phyloP scores from a whole-genome alignment of 345 rosid species.

The Melastoma malabathricum region DNA sequence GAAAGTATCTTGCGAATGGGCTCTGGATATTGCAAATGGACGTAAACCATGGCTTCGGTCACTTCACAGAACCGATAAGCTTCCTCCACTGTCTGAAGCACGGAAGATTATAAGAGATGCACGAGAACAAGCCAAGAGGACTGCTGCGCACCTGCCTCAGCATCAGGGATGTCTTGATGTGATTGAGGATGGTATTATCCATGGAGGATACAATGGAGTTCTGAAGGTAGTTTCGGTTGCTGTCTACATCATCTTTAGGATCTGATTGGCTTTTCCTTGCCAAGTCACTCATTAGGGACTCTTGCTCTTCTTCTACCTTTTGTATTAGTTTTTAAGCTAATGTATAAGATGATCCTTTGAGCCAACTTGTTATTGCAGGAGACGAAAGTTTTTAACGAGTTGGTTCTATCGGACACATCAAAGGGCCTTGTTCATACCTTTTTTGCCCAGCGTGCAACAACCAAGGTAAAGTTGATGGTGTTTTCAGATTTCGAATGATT shows the following conservation, averaged over 20 bases:
- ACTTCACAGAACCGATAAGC: constrained; percentile 74
- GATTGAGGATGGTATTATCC: constrained; percentile 80
- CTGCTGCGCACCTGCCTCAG: constrained; percentile 84
- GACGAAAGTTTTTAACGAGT: constrained; percentile 57
- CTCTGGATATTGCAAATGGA: constrained; percentile 60
- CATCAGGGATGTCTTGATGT: constrained; percentile 78
- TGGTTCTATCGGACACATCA: constrained; percentile 61
- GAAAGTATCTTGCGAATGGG: constrained; percentile 65
- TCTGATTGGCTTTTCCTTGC: too few relatives aligned
- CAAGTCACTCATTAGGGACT: too few relatives aligned
- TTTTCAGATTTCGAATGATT: background rate
- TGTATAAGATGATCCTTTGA: background rate
- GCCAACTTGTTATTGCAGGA: constrained; percentile 43
- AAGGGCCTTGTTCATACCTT: constrained; percentile 81
- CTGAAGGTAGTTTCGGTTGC: constrained; percentile 37
- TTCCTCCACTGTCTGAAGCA: constrained; percentile 80
- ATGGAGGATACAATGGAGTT: constrained; percentile 89
- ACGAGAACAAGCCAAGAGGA: constrained; percentile 57
- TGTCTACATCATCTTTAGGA: constrained; percentile 1
- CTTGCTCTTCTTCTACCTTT: too few relatives aligned
- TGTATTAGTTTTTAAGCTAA: background rate
- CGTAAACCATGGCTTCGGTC: constrained; percentile 74
- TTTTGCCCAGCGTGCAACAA: constrained; percentile 75
- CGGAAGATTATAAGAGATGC: constrained; percentile 43
- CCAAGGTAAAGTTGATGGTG: constrained; percentile 40